Conservation (phyloP, 192 early-diverging fungal species). For the Backusella westeae region DNA sequence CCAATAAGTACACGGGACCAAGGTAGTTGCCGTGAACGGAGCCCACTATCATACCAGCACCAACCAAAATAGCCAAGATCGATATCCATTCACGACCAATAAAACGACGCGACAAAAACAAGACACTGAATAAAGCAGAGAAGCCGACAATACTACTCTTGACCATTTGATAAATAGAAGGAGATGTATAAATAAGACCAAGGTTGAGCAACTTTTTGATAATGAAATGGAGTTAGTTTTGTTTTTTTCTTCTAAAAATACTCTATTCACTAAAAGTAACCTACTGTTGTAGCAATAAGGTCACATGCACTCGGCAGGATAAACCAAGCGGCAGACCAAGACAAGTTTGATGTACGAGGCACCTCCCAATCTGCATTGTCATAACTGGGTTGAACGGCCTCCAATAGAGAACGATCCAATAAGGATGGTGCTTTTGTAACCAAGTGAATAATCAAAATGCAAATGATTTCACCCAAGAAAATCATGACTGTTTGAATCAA, state of each 20-base stretch:
- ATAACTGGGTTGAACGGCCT: conserved; percentile 11
- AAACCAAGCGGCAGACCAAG: conserved; percentile 20
- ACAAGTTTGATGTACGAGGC: conserved; percentile 7
- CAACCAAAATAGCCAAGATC: conserved; percentile 10
- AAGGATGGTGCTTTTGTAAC: conserved; percentile 22
- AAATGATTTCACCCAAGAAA: conserved; percentile 29
- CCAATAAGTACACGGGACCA: conserved; percentile 18
- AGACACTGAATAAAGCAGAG: conserved; percentile 23
- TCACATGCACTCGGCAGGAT: conserved; percentile 31
- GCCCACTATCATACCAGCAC: conserved; percentile 4
- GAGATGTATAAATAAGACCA: conserved; percentile 27
- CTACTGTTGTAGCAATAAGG: conserved; percentile 23
- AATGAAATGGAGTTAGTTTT: not conserved
- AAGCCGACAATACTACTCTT: conserved; percentile 28
- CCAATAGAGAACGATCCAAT: conserved; percentile 16
- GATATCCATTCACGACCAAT: conserved; percentile 19
- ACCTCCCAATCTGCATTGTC: not conserved
- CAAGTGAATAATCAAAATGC: conserved; percentile 21
- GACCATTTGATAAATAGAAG: conserved; percentile 32
- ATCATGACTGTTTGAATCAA: conserved; percentile 34
- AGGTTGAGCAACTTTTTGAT: conserved; percentile 21
- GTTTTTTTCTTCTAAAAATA: not conserved
- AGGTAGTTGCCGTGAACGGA: conserved; percentile 1
- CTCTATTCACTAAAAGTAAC: not conserved
- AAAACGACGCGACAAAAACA: conserved; percentile 25